Conservation (phyloP, 345 rosid species). For the Euphorbia peplus region DNA sequence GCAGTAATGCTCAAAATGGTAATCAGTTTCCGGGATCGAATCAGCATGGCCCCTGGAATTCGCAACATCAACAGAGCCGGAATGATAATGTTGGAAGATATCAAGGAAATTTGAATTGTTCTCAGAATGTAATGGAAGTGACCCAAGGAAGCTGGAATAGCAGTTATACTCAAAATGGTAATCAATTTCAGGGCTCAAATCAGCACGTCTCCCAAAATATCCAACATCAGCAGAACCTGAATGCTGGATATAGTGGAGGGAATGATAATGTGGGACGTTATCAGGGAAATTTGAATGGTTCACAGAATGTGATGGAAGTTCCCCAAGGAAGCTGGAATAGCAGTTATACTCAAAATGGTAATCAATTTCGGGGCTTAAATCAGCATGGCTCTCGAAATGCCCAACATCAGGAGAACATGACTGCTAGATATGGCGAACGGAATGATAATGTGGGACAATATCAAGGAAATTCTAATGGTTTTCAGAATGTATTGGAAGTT, state of each 20-base stretch:
- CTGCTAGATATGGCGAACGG: conserved; percentile 6
- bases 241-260: conserved; percentile 6
- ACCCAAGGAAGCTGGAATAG: conserved; percentile 20
- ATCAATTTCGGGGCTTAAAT: conserved; percentile 16
- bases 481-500: neutral
- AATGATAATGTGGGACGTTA: conserved; percentile 20
- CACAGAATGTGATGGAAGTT: neutral
- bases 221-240: conserved; percentile 17
- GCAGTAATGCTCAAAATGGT: too few species aligned
- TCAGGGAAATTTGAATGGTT: neutral
- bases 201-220: conserved; percentile 10
- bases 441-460: conserved; percentile 19
- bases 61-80: too few species aligned
- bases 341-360: conserved; percentile 17
- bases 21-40: too few species aligned
- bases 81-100: too few species aligned
- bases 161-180: conserved; percentile 17
- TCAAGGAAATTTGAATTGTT: too few species aligned
- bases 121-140: too few species aligned
- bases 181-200: conserved; percentile 17
- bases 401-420: conserved; percentile 17
- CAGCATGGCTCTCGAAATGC: conserved; percentile 11
- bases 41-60: too few species aligned
- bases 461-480: neutral
- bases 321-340: conserved; percentile 21